phyloP scores from a whole-genome alignment of 1,284 basidiomycete genomes.

The Cutaneotrichosporon sp. region DNA sequence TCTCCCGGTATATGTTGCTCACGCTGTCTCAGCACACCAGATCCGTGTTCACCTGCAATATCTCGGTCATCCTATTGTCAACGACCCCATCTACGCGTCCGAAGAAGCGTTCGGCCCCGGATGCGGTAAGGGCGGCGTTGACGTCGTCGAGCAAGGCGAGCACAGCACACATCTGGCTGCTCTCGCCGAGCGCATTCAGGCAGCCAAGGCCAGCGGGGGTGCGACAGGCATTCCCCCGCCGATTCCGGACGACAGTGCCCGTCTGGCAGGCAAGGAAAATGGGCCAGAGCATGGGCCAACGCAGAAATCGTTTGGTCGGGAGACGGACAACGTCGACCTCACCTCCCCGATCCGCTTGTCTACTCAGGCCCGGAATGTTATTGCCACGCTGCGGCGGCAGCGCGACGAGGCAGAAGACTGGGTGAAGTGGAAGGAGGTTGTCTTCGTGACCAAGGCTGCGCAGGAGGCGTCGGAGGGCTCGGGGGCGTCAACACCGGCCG shows the following conservation, averaged over 20 bases:
- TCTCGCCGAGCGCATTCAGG: conserved; percentile 10
- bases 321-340: conserved; percentile 65
- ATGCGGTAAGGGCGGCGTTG: conserved; percentile 76
- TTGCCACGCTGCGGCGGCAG: conserved; percentile 76
- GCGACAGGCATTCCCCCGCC: conserved; percentile 1
- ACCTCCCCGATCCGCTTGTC: conserved; percentile 81
- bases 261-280: conserved; percentile 24
- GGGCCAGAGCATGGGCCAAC: conserved; percentile 31
- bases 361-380: conserved; percentile 73
- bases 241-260: conserved; percentile 12
- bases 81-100: conserved; percentile 81
- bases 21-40: conserved; percentile 74
- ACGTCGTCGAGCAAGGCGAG: conserved; percentile 54
- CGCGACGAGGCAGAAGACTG: conserved; percentile 93
- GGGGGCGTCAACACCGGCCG: not conserved
- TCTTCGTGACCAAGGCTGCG: conserved; percentile 35
- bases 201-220: conserved; percentile 2
- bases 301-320: conserved; percentile 16
- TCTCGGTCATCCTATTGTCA: conserved; percentile 87
- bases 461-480: conserved; percentile 28
- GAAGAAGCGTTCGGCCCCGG: conserved; percentile 73
- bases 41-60: conserved; percentile 94
- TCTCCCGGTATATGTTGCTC: conserved; percentile 62
- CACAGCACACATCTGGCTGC: conserved; percentile 6
- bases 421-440: conserved; percentile 55